Percentiles rank a stretch among this genome's conserved stretches.
Conservation (phyloP, 2,329 filamentous ascomycete genomes). For the Elsinoe necatrix region DNA sequence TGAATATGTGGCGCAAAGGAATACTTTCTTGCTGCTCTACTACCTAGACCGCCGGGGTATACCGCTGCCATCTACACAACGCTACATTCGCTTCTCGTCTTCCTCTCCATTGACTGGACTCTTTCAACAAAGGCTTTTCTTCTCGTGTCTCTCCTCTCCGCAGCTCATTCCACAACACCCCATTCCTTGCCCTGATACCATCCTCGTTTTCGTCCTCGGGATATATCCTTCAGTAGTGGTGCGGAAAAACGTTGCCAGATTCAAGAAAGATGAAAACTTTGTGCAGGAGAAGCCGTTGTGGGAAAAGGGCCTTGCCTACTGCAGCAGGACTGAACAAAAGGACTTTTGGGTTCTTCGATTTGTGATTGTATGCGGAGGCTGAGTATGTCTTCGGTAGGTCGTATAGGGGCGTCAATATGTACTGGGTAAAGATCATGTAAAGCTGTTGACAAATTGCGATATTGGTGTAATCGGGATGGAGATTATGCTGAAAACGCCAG, state of each 20-base stretch:
- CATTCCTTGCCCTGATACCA: not conserved
- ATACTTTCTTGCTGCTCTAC: slow-evolving; percentile 1
- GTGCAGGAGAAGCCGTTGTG: slow-evolving; percentile 1
- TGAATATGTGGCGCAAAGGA: not conserved
- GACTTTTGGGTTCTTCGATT: not conserved
- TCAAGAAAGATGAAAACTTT: slow-evolving; percentile 1
- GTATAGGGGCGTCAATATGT: slow-evolving; percentile 12
- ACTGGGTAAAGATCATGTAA: not conserved
- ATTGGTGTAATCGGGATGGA: not conserved
- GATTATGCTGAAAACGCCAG: not conserved
- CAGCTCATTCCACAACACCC: slow-evolving; percentile 5
- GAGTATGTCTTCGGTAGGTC: not conserved
- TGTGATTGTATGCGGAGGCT: slow-evolving; percentile 1
- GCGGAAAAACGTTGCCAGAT: slow-evolving; percentile 5
- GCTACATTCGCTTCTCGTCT: not conserved
- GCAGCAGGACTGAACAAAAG: slow-evolving; percentile 5
- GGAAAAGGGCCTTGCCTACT: not conserved
- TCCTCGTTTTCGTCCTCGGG: slow-evolving; percentile 1
- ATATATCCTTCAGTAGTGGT: slow-evolving; percentile 9
- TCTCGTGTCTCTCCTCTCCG: not conserved
- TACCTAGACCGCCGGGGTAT: slow-evolving; percentile 11
- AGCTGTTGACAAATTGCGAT: slow-evolving; percentile 5
- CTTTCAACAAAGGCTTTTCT: not conserved
- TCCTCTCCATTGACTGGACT: not conserved
- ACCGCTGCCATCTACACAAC: slow-evolving; percentile 7